phyloP scores from a whole-genome alignment of 2,329 filamentous ascomycete species.

The Aspergillus hortae region DNA sequence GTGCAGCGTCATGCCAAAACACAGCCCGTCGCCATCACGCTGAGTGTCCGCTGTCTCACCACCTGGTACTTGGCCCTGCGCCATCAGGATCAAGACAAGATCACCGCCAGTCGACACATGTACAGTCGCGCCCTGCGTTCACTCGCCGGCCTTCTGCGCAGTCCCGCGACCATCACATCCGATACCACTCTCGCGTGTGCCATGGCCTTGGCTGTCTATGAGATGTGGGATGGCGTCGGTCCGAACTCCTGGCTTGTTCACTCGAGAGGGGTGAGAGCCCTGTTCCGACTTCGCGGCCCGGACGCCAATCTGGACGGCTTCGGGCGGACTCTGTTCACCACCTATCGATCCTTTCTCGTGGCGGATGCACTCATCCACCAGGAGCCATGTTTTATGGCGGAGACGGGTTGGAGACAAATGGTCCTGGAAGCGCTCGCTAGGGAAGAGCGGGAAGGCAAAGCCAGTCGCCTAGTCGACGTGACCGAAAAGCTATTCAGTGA shows the following conservation, averaged over 20 bases:
- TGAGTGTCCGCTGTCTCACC: conserved; percentile 11
- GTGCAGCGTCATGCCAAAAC: conserved; percentile 11
- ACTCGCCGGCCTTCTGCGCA: conserved; percentile 8
- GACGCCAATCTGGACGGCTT: conserved; percentile 13
- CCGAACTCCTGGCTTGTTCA: conserved; percentile 19
- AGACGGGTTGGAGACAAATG: conserved; percentile 13
- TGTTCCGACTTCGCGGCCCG: conserved; percentile 16
- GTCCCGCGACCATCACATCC: conserved; percentile 8
- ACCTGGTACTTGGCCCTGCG: conserved; percentile 14
- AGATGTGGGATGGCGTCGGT: conserved; percentile 15
- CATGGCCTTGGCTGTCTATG: conserved; percentile 16
- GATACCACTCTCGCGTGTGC: conserved; percentile 17
- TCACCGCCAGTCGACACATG: conserved; percentile 16
- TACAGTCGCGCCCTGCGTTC: conserved; percentile 15
- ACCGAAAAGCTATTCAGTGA: conserved; percentile 19
- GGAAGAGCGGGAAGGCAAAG: conserved; percentile 12
- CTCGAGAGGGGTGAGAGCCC: conserved; percentile 13
- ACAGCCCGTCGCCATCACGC: conserved; percentile 7
- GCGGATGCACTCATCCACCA: conserved; percentile 14
- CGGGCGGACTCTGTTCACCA: conserved; percentile 16
- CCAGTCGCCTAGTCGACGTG: conserved; percentile 11
- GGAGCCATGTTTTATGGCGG: conserved; percentile 19
- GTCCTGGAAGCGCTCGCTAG: conserved; percentile 5
- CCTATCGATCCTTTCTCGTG: conserved; percentile 19
- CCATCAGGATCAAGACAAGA: conserved; percentile 10